These are phyloP conservation scores for Paralagenidium karlingii DNA, from an alignment of 352 stramenopile species.

Conservation along the genomic window DNA sequence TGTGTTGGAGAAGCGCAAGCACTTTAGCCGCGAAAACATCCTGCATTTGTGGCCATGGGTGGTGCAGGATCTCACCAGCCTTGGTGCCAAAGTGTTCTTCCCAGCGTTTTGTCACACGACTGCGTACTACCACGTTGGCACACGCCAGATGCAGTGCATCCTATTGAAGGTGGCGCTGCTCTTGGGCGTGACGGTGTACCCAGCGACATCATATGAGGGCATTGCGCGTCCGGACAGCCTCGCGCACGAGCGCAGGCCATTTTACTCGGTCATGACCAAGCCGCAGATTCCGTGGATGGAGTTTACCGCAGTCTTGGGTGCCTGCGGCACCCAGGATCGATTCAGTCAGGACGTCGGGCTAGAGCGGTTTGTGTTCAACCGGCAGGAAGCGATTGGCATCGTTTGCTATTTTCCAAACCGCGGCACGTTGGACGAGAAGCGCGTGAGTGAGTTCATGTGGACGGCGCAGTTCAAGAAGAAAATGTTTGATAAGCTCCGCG, in stretches of 20 bases:
- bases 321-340: slow-evolving; percentile 54
- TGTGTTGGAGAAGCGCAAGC: slow-evolving; percentile 69
- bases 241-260: slow-evolving; percentile 42
- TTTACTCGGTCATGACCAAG: slow-evolving; percentile 59
- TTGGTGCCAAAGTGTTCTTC: slow-evolving; percentile 78
- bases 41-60: slow-evolving; percentile 76
- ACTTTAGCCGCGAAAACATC: slow-evolving; percentile 77
- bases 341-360: slow-evolving; percentile 46
- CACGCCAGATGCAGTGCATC: slow-evolving; percentile 70
- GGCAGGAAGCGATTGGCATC: slow-evolving; percentile 67
- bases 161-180: slow-evolving; percentile 70
- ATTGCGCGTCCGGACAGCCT: slow-evolving; percentile 34
- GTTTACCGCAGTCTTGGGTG: slow-evolving; percentile 56
- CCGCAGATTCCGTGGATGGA: slow-evolving; percentile 71
- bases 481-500: slow-evolving; percentile 66
- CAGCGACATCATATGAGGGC: slow-evolving; percentile 44
- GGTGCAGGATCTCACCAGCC: slow-evolving; percentile 63
- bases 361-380: slow-evolving; percentile 68
- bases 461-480: slow-evolving; percentile 79
- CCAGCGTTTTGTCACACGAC: slow-evolving; percentile 68
- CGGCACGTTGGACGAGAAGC: slow-evolving; percentile 58
- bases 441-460: slow-evolving; percentile 71
- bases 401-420: slow-evolving; percentile 75
- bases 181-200: slow-evolving; percentile 55
- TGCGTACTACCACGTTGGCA: slow-evolving; percentile 76